These are phyloP conservation scores for Podochytrium sp. DNA, from an alignment of 192 early-diverging fungal genomes.

Conservation along the genomic window DNA sequence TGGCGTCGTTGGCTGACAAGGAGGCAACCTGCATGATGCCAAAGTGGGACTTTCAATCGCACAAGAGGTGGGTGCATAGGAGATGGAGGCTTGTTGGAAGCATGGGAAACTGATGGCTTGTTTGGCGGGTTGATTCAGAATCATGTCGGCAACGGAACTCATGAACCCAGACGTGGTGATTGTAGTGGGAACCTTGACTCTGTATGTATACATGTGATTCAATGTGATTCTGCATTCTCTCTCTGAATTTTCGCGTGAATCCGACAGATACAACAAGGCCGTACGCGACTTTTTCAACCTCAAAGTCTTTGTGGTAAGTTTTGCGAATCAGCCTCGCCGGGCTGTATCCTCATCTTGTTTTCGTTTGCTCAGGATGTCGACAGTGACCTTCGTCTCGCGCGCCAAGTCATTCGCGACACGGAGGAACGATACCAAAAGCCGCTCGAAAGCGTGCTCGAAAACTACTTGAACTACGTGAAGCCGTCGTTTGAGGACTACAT, in stretches of 20 bases:
- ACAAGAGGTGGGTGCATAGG: constrained; percentile 39
- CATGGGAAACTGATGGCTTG: constrained; percentile 13
- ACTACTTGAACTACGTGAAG: constrained; percentile 79
- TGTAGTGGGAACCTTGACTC: constrained; percentile 76
- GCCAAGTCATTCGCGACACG: constrained; percentile 49
- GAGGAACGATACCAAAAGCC: constrained; percentile 35
- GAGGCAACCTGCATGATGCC: constrained; percentile 62
- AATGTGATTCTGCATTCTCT: background rate
- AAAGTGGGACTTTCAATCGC: constrained; percentile 61
- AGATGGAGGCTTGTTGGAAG: constrained; percentile 21
- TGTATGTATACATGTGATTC: constrained; percentile 30
- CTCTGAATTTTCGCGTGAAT: no score
- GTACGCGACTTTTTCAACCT: constrained; percentile 74
- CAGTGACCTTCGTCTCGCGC: constrained; percentile 72
- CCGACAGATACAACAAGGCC: constrained; percentile 59
- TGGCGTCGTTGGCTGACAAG: constrained; percentile 54
- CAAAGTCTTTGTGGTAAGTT: constrained; percentile 57
- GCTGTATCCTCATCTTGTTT: no score
- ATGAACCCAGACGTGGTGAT: constrained; percentile 70
- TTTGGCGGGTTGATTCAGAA: background rate
- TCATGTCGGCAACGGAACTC: constrained; percentile 26
- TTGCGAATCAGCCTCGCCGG: background rate
- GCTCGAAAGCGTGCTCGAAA: constrained; percentile 63
- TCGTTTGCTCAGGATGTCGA: constrained; percentile 64
- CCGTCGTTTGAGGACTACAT: constrained; percentile 90